Conservation (phyloP, 1,139 yeast species). For the Taphrina sp. region DNA sequence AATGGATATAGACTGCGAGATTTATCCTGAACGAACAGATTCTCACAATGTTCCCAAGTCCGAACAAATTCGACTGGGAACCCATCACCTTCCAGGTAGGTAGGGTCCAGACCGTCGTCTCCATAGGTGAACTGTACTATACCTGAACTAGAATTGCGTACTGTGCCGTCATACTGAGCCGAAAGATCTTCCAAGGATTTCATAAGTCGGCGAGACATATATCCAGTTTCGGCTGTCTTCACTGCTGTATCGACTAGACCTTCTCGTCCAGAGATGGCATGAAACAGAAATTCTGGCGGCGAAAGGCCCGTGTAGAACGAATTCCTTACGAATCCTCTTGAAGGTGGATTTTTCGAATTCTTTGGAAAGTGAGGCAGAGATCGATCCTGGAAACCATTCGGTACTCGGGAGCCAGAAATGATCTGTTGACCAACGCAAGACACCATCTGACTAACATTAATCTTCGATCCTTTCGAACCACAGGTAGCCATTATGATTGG, state of each 20-base stretch:
- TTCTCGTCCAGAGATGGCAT: slow-evolving; percentile 99
- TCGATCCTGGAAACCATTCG: slow-evolving; percentile 98
- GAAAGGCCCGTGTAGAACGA: slow-evolving; percentile 90
- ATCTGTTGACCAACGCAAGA: slow-evolving; percentile 99
- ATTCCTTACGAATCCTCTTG: slow-evolving; percentile 95
- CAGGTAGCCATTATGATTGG: slow-evolving; percentile 99
- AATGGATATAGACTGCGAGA: slow-evolving; percentile 57
- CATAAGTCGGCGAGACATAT: slow-evolving; percentile 98
- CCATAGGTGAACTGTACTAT: slow-evolving; percentile 98
- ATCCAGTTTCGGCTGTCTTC: slow-evolving; percentile 98
- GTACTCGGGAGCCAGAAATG: slow-evolving; percentile 97
- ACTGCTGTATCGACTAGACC: slow-evolving; percentile 99
- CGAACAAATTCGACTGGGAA: slow-evolving; percentile 88
- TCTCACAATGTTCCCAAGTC: slow-evolving; percentile 85
- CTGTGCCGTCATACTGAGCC: slow-evolving; percentile 89
- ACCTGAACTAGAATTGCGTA: slow-evolving; percentile 90
- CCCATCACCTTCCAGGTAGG: slow-evolving; percentile 99
- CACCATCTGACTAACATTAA: slow-evolving; percentile 99
- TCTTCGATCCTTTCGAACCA: slow-evolving; percentile 97
- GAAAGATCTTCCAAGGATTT: slow-evolving; percentile 95
- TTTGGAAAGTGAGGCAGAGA: slow-evolving; percentile 96
- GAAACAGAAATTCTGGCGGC: slow-evolving; percentile 96
- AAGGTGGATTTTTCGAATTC: slow-evolving; percentile 93
- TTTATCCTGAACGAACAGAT: background rate
- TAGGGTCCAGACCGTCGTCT: slow-evolving; percentile 97